Evolutionary conservation across 1,284 basidiomycete genomes (phyloP), one percentile per base, ranked within the genome.

Genomic region (Leccinum subrobustum): DNA sequence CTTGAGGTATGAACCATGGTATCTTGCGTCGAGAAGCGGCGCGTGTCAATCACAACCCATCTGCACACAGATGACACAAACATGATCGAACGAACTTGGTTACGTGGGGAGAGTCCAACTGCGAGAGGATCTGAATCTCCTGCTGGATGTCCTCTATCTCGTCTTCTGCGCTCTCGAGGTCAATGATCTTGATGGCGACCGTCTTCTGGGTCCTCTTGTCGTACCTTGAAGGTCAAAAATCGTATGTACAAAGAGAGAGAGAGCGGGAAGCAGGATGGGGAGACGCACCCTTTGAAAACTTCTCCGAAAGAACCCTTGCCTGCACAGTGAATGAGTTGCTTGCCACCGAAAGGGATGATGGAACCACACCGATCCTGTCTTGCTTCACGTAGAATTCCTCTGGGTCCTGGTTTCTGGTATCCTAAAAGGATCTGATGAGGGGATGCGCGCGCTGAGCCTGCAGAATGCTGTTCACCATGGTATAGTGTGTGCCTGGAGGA

Each of bases 91-190:
- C 86, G 72, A 70, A 94, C 92, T 95, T 95, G 64, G 96, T 99
- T 62, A 99, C 96, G 78, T 92, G 91, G 42, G 92, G 88, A 53
- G 95, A 97, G 77, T 98, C 96, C 65, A 99, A 78, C 75, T 98
- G 96, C n/a, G 94, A 95, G 20, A 99, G 85, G 65, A 98, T 98
- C 75, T 96, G 93, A 64, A 99, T 99, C 77, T 99, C 97, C 75
- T 97, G 95, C 71, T 99, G 96, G 62, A 99, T 98, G 77, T 99
- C 96, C 75, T 98, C 96, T 74, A 99, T 98, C 80, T 99, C 97
- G 73, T 99, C 97, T 75, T 98, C 96, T 56, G 96, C 96, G 70
- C 93, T 95, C 77, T 99, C 96, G 39, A 99, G 85, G 79, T 99
- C 95, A 75, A 99, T 98, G 67, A 98, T 96, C 86, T 98, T 98